Evolutionary conservation across 163 green algal species (phyloP).

Genomic region (Chlorella variabilis): DNA sequence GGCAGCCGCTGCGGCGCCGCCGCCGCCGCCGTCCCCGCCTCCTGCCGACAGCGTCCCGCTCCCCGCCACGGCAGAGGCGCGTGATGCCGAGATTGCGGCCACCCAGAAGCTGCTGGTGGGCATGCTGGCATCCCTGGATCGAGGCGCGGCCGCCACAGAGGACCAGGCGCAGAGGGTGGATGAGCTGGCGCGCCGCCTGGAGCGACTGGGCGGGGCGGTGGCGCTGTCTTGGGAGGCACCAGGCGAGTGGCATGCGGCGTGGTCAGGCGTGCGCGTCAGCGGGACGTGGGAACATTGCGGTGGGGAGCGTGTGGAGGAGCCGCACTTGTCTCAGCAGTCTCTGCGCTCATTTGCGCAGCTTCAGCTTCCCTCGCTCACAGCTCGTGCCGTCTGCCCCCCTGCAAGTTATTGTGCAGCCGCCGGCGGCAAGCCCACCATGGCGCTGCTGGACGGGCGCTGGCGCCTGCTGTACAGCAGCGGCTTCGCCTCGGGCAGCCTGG

Average conservation of each 20-base stretch:
- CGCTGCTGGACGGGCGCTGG: slow-evolving; percentile 56
- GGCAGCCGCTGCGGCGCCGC: not conserved
- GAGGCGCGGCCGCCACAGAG: slow-evolving; percentile 19
- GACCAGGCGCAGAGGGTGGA: slow-evolving; percentile 33
- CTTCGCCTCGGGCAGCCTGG: slow-evolving; percentile 63
- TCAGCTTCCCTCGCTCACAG: no score
- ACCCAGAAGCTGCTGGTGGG: slow-evolving; percentile 24
- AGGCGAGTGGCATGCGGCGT: not conserved
- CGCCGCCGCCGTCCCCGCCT: not conserved
- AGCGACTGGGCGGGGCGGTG: slow-evolving; percentile 21
- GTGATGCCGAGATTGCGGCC: not conserved
- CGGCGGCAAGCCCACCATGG: slow-evolving; percentile 34
- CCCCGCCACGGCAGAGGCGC: not conserved
- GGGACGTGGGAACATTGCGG: no score
- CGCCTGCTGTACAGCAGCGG: slow-evolving; percentile 59
- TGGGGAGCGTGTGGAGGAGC: no score
- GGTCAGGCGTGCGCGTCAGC: no score
- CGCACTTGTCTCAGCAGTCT: no score
- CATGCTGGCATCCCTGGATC: slow-evolving; percentile 38
- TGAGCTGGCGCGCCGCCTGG: slow-evolving; percentile 12
- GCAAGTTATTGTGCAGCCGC: not conserved
- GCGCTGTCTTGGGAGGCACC: slow-evolving; percentile 5
- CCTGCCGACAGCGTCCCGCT: not conserved
- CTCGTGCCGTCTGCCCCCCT: no score
- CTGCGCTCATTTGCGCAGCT: no score